phyloP scores from a whole-genome alignment of 1,284 basidiomycete genomes.

The Leccinum subfulvum region DNA sequence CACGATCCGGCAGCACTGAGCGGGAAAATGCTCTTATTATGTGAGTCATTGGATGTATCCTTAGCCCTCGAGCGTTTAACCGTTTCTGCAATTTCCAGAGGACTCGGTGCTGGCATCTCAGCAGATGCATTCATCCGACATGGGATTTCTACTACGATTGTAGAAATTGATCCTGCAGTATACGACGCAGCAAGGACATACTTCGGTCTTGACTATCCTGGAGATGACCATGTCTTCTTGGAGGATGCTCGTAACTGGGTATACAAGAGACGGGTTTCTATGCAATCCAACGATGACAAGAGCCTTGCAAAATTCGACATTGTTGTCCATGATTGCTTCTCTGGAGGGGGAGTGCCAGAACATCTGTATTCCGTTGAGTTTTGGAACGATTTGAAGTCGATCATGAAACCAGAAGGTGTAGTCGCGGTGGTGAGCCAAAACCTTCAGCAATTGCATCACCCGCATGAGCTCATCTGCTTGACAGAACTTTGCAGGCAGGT shows the following conservation, averaged over 20 bases:
- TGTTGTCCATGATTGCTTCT: slow-evolving; percentile 89
- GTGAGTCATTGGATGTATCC: slow-evolving; percentile 40
- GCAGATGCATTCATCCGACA: slow-evolving; percentile 72
- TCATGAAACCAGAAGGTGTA: slow-evolving; percentile 72
- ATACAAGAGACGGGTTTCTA: slow-evolving; percentile 36
- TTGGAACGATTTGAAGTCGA: slow-evolving; percentile 66
- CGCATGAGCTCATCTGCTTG: slow-evolving; percentile 22
- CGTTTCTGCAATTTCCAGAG: slow-evolving; percentile 45
- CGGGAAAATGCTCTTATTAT: slow-evolving; percentile 66
- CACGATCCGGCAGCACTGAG: slow-evolving; percentile 32
- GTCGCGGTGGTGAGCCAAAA: slow-evolving; percentile 68
- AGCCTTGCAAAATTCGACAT: slow-evolving; percentile 58
- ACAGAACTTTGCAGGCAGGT: slow-evolving; percentile 72
- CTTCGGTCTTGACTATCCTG: slow-evolving; percentile 73
- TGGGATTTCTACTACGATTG: slow-evolving; percentile 64
- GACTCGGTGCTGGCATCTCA: slow-evolving; percentile 81
- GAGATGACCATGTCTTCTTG: slow-evolving; percentile 58
- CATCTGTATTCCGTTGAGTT: slow-evolving; percentile 83
- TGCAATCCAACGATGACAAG: slow-evolving; percentile 32
- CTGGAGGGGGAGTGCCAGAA: slow-evolving; percentile 81
- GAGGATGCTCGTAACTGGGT: slow-evolving; percentile 76
- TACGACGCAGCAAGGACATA: slow-evolving; percentile 77
- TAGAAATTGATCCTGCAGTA: slow-evolving; percentile 87
- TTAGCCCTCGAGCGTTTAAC: slow-evolving; percentile 1
- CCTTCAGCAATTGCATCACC: background rate